Percentiles rank a stretch among this genome's conserved stretches.
These are phyloP conservation scores for Quillaja saponaria DNA, from an alignment of 306 rosid genomes.

Conservation along the genomic window DNA sequence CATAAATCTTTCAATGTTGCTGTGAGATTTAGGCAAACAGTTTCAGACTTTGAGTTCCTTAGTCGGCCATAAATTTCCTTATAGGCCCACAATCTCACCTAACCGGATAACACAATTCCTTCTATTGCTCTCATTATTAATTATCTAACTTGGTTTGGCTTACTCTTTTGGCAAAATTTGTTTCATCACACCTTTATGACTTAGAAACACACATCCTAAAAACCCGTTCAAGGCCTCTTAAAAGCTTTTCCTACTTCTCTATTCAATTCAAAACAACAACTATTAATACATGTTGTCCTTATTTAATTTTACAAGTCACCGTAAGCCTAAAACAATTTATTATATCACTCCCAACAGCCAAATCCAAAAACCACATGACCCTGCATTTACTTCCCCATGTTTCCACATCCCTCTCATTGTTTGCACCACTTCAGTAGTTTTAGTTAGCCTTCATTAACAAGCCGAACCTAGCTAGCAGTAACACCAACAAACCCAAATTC, in stretches of 20 bases:
- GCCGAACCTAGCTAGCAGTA: background rate
- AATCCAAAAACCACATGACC: constrained; percentile 53
- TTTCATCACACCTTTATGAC: constrained; percentile 28
- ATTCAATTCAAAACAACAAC: constrained; percentile 33
- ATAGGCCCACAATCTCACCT: constrained; percentile 59
- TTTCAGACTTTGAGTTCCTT: constrained; percentile 35
- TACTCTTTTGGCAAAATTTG: constrained; percentile 13
- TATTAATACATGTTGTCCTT: constrained; percentile 39
- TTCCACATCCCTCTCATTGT: constrained; percentile 40
- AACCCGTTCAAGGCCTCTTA: constrained; percentile 41
- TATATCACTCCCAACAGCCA: constrained; percentile 31
- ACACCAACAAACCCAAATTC: constrained; percentile 20
- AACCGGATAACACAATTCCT: constrained; percentile 41
- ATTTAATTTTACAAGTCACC: constrained; percentile 39
- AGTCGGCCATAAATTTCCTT: constrained; percentile 49
- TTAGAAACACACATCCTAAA: constrained; percentile 38
- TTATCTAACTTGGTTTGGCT: constrained; percentile 5
- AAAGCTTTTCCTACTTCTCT: constrained; percentile 20
- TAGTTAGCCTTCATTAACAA: constrained; percentile 32
- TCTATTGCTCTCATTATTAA: constrained; percentile 28
- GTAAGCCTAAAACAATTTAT: constrained; percentile 20
- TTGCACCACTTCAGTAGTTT: constrained; percentile 19
- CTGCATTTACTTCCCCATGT: constrained; percentile 47
- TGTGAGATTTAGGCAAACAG: constrained; percentile 22
- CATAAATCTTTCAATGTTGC: constrained; percentile 26